Percentiles rank a stretch among this genome's conserved stretches.
Evolutionary conservation across 192 early-diverging fungal genomes (phyloP).

Genomic region (Paraglomus brasilianum): DNA sequence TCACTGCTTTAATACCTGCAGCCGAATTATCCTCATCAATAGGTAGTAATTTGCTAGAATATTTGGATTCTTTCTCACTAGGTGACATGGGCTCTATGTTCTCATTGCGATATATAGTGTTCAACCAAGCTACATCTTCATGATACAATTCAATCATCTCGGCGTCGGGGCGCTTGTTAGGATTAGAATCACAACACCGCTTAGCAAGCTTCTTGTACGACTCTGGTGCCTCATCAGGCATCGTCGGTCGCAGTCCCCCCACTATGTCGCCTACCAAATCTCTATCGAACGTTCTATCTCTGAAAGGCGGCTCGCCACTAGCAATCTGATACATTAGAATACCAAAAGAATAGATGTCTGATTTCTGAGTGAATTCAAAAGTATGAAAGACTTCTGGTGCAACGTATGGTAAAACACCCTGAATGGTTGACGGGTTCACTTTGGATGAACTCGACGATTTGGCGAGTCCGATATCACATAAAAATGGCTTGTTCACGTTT

Average conservation of each 20-base stretch:
- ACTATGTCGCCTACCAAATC: no score
- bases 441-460: background rate
- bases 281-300: background rate
- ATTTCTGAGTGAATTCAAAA: background rate
- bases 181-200: background rate
- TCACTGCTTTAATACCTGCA: no score
- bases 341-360: slow-evolving; percentile 23
- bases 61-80: no score
- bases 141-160: no score
- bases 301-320: background rate
- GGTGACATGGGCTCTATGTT: no score
- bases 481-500: no score
- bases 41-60: no score
- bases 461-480: background rate
- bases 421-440: background rate
- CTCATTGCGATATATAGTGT: no score
- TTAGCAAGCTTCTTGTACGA: background rate
- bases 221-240: background rate
- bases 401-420: slow-evolving; percentile 10
- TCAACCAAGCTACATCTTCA: no score
- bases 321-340: slow-evolving; percentile 15
- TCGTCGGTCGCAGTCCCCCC: no score
- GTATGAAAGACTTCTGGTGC: slow-evolving; percentile 10
- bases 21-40: no score
- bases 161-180: background rate